Percentiles rank a stretch among this genome's conserved stretches.
These are phyloP conservation scores for Xerocomus potaroensis DNA, from an alignment of 768 basidiomycete species.

Conservation along the genomic window DNA sequence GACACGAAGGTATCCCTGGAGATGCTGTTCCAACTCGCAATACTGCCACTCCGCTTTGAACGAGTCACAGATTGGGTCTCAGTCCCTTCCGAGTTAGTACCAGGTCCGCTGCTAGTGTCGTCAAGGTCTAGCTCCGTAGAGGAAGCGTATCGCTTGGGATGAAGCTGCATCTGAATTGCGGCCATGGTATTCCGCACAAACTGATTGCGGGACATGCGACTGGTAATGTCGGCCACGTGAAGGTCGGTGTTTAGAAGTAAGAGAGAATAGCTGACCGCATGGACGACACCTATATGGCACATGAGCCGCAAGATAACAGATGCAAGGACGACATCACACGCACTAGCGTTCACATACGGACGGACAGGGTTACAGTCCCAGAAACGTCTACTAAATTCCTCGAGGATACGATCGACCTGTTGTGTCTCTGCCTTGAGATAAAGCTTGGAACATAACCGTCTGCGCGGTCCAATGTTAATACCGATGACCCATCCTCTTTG, in stretches of 20 bases:
- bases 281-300: slow-evolving; percentile 70
- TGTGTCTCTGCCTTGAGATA: slow-evolving; percentile 96
- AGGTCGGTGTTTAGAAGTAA: slow-evolving; percentile 95
- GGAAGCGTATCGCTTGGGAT: slow-evolving; percentile 52
- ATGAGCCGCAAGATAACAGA: slow-evolving; percentile 3
- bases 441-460: slow-evolving; percentile 85
- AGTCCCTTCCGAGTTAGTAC: slow-evolving; percentile 52
- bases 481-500: not conserved
- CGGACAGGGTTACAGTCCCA: slow-evolving; percentile 85
- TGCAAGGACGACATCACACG: slow-evolving; percentile 25
- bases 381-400: slow-evolving; percentile 85
- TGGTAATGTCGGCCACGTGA: slow-evolving; percentile 86
- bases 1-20: slow-evolving; percentile 54
- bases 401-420: slow-evolving; percentile 94
- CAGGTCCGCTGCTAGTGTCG: slow-evolving; percentile 58
- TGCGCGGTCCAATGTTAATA: slow-evolving; percentile 23
- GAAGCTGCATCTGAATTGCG: slow-evolving; percentile 77
- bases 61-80: slow-evolving; percentile 45
- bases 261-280: slow-evolving; percentile 89
- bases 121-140: slow-evolving; percentile 63
- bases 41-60: slow-evolving; percentile 76
- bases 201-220: slow-evolving; percentile 87
- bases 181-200: slow-evolving; percentile 91
- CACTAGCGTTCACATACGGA: slow-evolving; percentile 82
- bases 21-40: slow-evolving; percentile 81